These are phyloP conservation scores for Crocinoboletus sp. DNA, from an alignment of 1,284 basidiomycete species.

Conservation along the genomic window DNA sequence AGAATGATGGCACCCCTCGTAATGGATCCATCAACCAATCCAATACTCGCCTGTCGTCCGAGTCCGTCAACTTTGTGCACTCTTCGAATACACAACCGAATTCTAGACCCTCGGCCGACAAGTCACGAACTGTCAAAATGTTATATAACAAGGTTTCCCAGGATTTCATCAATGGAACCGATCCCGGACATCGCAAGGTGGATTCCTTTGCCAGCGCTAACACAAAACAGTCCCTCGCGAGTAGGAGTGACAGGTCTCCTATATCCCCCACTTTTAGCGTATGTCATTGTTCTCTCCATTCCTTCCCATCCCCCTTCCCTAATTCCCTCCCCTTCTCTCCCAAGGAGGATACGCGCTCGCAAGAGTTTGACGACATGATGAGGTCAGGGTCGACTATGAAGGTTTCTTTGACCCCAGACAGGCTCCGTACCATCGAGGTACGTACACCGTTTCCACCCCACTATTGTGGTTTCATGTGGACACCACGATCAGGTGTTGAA, in stretches of 20 bases:
- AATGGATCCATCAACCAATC: slow-evolving; percentile 23
- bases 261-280: slow-evolving; percentile 35
- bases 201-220: slow-evolving; percentile 51
- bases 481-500: slow-evolving; percentile 49
- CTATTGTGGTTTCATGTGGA: slow-evolving; percentile 17
- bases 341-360: slow-evolving; percentile 52
- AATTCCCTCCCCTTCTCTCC: slow-evolving; percentile 4
- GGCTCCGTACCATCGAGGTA: slow-evolving; percentile 89
- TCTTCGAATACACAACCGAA: slow-evolving; percentile 22
- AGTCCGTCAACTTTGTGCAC: slow-evolving; percentile 25
- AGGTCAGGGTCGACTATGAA: slow-evolving; percentile 87
- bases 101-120: slow-evolving; percentile 55
- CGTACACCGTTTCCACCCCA: slow-evolving; percentile 29
- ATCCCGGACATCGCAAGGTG: slow-evolving; percentile 46
- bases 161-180: slow-evolving; percentile 38
- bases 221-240: slow-evolving; percentile 36
- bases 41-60: slow-evolving; percentile 31
- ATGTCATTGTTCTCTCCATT: slow-evolving; percentile 15
- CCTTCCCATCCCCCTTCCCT: neutral
- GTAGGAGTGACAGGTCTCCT: slow-evolving; percentile 32
- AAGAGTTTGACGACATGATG: slow-evolving; percentile 91
- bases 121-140: slow-evolving; percentile 53
- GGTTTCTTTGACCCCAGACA: slow-evolving; percentile 90
- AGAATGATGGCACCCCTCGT: slow-evolving; percentile 34
- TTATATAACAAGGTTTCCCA: slow-evolving; percentile 44